Percentiles rank a stretch among this genome's conserved stretches.
Evolutionary conservation across 208 protist genomes (phyloP).

Genomic region (Leishmania martiniquensis): DNA sequence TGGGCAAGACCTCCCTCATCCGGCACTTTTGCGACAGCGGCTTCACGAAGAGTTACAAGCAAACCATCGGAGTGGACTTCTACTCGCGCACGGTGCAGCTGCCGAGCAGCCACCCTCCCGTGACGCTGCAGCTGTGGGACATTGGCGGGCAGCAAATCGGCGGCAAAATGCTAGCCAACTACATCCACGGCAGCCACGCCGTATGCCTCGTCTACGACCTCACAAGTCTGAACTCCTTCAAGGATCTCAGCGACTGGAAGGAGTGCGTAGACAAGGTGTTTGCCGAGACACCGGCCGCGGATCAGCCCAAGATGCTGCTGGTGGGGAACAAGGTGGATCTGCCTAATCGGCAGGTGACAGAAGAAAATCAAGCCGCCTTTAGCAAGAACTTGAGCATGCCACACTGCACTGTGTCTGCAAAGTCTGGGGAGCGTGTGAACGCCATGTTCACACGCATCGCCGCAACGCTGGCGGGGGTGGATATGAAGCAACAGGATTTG

Average conservation of each 20-base stretch:
- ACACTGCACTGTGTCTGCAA: constrained; percentile 88
- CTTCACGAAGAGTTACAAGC: constrained; percentile 93
- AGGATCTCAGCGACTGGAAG: constrained; percentile 94
- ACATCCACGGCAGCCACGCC: constrained; percentile 92
- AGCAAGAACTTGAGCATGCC: constrained; percentile 54
- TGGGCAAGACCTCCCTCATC: constrained; percentile 95
- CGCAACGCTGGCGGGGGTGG: constrained; percentile 81
- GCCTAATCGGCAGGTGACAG: constrained; percentile 80
- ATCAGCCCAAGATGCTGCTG: constrained; percentile 74
- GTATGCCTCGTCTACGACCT: constrained; percentile 95
- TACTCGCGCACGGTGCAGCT: constrained; percentile 92
- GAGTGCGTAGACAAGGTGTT: constrained; percentile 48
- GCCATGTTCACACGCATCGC: constrained; percentile 84
- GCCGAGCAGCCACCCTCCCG: constrained; percentile 43
- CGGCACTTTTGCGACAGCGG: constrained; percentile 84
- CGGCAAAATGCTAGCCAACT: constrained; percentile 94
- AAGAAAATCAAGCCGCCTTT: constrained; percentile 71
- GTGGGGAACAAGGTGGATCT: constrained; percentile 95
- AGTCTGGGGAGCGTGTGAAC: constrained; percentile 92
- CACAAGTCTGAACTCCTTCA: constrained; percentile 90
- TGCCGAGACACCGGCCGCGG: neutral
- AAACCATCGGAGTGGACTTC: constrained; percentile 97
- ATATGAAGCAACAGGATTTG: constrained; percentile 75
- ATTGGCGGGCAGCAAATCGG: constrained; percentile 96
- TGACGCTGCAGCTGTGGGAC: constrained; percentile 95